Evolutionary conservation across 805 yeast genomes (phyloP).

Genomic region (Candida bentonensis): DNA sequence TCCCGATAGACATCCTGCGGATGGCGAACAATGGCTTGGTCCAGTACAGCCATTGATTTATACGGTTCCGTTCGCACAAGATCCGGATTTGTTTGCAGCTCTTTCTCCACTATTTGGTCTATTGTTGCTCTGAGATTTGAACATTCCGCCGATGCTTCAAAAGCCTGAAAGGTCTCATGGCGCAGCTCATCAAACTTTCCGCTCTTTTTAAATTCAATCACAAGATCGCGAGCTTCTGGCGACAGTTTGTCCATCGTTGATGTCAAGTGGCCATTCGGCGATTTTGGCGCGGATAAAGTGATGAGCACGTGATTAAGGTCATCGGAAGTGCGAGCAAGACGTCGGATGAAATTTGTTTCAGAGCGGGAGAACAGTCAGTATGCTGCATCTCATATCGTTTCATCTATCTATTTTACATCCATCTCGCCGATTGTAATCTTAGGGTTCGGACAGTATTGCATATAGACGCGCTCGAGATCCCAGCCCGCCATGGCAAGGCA

Average conservation of each 20-base stretch:
- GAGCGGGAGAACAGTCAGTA: no score
- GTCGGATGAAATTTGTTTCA: no score
- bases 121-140: conserved; percentile 8
- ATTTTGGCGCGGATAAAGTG: no score
- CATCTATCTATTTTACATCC: no score
- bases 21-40: conserved; percentile 11
- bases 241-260: not conserved
- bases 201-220: conserved; percentile 12
- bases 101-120: conserved; percentile 12
- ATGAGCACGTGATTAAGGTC: no score
- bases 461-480: not conserved
- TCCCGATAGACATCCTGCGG: conserved; percentile 1
- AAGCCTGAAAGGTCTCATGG: conserved; percentile 8
- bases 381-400: no score
- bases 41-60: conserved; percentile 15
- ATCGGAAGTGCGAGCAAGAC: no score
- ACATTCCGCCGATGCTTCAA: conserved; percentile 10
- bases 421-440: not conserved
- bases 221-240: conserved; percentile 5
- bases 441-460: not conserved
- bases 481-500: not conserved
- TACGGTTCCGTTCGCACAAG: conserved; percentile 12
- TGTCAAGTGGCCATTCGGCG: not conserved
- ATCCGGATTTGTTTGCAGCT: conserved; percentile 12
- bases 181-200: conserved; percentile 14